These are phyloP conservation scores for Lactarius deliciosus DNA, from an alignment of 768 basidiomycete genomes.

Conservation along the genomic window DNA sequence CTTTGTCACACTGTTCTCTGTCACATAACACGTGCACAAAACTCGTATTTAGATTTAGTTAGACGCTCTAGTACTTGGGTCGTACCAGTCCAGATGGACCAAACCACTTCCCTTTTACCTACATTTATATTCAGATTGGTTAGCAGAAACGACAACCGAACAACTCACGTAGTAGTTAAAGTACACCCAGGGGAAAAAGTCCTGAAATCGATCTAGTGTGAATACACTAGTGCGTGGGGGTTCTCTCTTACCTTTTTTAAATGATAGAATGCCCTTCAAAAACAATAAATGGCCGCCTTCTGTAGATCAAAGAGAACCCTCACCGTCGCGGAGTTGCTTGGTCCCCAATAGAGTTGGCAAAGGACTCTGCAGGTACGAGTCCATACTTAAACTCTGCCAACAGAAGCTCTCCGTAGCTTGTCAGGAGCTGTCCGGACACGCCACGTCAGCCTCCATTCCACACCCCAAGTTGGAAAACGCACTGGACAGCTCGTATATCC, in stretches of 20 bases:
- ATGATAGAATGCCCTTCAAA: slow-evolving; percentile 44
- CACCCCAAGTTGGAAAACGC: slow-evolving; percentile 32
- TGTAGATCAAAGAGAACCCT: slow-evolving; percentile 30
- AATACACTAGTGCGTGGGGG: slow-evolving; percentile 1
- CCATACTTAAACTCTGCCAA: slow-evolving; percentile 96
- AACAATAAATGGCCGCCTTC: neutral
- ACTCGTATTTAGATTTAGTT: too few relatives aligned
- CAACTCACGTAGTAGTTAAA: slow-evolving; percentile 32
- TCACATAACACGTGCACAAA: slow-evolving; percentile 17
- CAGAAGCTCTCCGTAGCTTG: slow-evolving; percentile 80
- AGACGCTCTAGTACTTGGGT: slow-evolving; percentile 27
- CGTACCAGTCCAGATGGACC: slow-evolving; percentile 33
- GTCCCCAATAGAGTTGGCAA: slow-evolving; percentile 63
- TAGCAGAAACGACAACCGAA: neutral
- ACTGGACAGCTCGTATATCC: slow-evolving; percentile 91
- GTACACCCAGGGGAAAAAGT: slow-evolving; percentile 40
- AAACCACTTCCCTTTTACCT: slow-evolving; percentile 37
- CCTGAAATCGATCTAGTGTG: slow-evolving; percentile 21
- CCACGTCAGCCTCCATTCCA: slow-evolving; percentile 14
- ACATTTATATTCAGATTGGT: neutral
- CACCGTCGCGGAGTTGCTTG: slow-evolving; percentile 77
- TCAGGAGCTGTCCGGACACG: slow-evolving; percentile 57
- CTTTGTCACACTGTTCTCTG: slow-evolving; percentile 3
- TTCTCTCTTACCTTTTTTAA: slow-evolving; percentile 39
- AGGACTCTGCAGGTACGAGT: slow-evolving; percentile 82